These are phyloP conservation scores for Arabidopsis arenosa DNA, from an alignment of 345 rosid genomes.

Conservation along the genomic window DNA sequence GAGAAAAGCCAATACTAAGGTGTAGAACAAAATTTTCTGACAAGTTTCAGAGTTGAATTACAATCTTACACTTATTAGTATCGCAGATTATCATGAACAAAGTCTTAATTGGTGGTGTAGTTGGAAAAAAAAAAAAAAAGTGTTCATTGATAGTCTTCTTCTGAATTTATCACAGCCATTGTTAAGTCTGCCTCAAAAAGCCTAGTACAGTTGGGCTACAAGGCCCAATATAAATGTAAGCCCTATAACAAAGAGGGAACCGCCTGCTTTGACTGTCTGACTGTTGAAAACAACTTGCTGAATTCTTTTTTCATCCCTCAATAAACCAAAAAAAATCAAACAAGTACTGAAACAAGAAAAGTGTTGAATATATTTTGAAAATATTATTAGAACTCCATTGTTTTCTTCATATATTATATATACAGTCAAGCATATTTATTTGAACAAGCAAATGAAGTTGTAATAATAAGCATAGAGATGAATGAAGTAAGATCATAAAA, in stretches of 20 bases:
- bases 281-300: slow-evolving; percentile 8
- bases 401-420: neutral
- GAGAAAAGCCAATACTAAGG: neutral
- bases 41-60: neutral
- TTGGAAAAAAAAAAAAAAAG: too few relatives aligned
- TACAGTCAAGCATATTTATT: slow-evolving; percentile 25
- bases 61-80: neutral
- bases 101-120: too few relatives aligned
- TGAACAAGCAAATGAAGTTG: neutral
- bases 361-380: neutral
- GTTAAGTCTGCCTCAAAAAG: neutral
- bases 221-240: slow-evolving; percentile 5
- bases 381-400: neutral
- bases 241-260: slow-evolving; percentile 20
- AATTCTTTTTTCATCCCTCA: neutral
- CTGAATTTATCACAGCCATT: too few relatives aligned
- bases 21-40: neutral
- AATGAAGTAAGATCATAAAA: neutral
- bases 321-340: slow-evolving; percentile 11
- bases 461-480: neutral
- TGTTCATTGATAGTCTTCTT: too few relatives aligned
- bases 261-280: slow-evolving; percentile 32
- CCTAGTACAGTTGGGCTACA: neutral
- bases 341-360: slow-evolving; percentile 20
- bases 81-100: neutral